Evolutionary conservation across 345 rosid species (phyloP).

Genomic region (Syzygium aromaticum): DNA sequence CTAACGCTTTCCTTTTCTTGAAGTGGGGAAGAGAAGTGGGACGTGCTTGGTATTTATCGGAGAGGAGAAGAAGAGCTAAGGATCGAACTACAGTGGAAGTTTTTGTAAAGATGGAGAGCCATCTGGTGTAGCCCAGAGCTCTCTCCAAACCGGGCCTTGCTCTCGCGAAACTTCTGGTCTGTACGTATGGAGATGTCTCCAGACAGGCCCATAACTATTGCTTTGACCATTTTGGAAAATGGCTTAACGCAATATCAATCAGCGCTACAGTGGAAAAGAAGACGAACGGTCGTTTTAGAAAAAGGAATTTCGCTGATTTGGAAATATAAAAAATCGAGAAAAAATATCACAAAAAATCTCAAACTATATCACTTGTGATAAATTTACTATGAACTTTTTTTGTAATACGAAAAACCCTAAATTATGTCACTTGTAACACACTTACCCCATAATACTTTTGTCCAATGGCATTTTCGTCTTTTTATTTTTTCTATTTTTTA

Average conservation of each 20-base stretch:
- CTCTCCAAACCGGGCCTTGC: not conserved
- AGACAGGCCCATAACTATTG: not conserved
- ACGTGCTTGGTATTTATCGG: not conserved
- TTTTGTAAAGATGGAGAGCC: not conserved
- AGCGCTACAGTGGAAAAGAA: not conserved
- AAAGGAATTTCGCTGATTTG: too few relatives aligned
- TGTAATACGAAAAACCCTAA: too few relatives aligned
- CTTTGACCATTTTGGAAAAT: not conserved
- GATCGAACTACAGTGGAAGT: not conserved
- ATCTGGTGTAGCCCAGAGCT: not conserved
- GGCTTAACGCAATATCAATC: not conserved
- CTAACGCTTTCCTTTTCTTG: not conserved
- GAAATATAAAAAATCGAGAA: too few relatives aligned
- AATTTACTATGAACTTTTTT: too few relatives aligned
- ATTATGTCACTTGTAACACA: too few relatives aligned
- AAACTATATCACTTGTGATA: too few relatives aligned
- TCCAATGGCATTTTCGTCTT: too few relatives aligned
- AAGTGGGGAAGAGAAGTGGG: not conserved
- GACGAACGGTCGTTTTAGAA: too few relatives aligned
- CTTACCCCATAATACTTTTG: too few relatives aligned
- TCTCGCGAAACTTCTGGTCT: not conserved
- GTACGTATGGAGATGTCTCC: not conserved
- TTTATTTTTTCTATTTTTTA: too few relatives aligned
- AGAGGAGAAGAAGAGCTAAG: not conserved
- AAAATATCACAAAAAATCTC: too few relatives aligned